Percentiles rank a stretch among this genome's conserved stretches.
Conservation (phyloP, 495 filamentous ascomycete species). For the Neurospora sp. region DNA sequence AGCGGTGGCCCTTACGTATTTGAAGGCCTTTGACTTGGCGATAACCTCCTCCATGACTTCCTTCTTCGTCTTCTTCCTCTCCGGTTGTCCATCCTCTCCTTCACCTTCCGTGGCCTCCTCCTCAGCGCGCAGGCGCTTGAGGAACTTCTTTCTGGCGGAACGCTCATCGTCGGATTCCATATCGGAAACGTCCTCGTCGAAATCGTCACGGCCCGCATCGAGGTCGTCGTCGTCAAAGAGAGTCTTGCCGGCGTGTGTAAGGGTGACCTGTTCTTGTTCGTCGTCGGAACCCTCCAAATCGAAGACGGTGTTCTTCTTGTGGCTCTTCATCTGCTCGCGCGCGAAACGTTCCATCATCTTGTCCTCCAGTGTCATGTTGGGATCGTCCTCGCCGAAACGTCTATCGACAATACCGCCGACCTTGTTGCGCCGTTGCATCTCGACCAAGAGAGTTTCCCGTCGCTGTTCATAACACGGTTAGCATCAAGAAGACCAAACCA, state of each 20-base stretch:
- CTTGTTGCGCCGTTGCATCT: conserved; percentile 81
- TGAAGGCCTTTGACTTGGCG: conserved; percentile 90
- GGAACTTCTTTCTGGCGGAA: conserved; percentile 35
- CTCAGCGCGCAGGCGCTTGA: conserved; percentile 50
- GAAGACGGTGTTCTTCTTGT: conserved; percentile 69
- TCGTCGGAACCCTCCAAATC: conserved; percentile 81
- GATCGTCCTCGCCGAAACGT: conserved; percentile 93
- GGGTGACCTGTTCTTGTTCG: conserved; percentile 42
- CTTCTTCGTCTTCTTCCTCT: conserved; percentile 81
- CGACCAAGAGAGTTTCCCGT: conserved; percentile 67
- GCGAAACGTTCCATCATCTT: conserved; percentile 85
- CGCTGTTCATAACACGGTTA: conserved; percentile 37
- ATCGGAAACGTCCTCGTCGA: conserved; percentile 51
- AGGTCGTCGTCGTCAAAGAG: conserved; percentile 45
- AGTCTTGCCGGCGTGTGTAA: conserved; percentile 78
- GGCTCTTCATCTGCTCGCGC: conserved; percentile 62
- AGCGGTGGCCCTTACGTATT: conserved; percentile 49
- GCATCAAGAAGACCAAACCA: not conserved
- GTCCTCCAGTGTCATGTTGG: conserved; percentile 87
- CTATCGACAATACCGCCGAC: conserved; percentile 85
- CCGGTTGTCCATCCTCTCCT: conserved; percentile 47
- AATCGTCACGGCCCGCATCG: conserved; percentile 51
- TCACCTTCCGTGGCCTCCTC: conserved; percentile 32
- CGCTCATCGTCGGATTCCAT: conserved; percentile 42
- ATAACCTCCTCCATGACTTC: conserved; percentile 98